Evolutionary conservation across 352 stramenopile genomes (phyloP), one percentile per base, ranked within the genome.

Genomic region (Aphanomyces cochlioides): DNA sequence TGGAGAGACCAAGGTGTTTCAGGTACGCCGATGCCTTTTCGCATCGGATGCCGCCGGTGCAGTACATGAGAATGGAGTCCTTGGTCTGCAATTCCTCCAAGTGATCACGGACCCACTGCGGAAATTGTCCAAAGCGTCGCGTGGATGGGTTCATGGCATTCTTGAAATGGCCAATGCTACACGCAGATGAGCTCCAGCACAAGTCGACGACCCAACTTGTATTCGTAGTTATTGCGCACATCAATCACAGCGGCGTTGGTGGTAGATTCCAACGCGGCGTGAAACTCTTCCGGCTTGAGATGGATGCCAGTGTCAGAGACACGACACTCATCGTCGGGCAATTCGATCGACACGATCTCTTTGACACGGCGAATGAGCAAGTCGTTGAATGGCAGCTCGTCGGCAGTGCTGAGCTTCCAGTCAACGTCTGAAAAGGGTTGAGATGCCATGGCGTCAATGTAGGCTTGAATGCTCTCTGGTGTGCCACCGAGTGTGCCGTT

Each of bases 401-500:
- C 7, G 10, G 83, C 82, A 6, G 19, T 38, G 71, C 84, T 92
- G 10, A 78, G 87, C 78, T 96, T 96, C 89, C 89, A 96, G 80
- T 95, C 89, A 19, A 36, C 38, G 58, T 79, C 79, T 19, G 72
- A 12, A 50, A n/a, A 69, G 37, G 56, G 38, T 39, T 74, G 60
- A 45, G 77, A 56, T 56, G 80, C 43, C 82, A 93, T 94, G 7
- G 6, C 37, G 10, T 75, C 67, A 12, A 92, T 79, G 79, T 96
- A 96, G 65, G 76, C 69, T 21, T 87, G 74, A 45, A 96, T 77
- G 57, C 21, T 72, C 4, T 56, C 59, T 0, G 47, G 63, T 3
- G 71, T 67, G 15, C 86, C 87, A 19, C 82, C 84, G 1, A 96
- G 76, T 56, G 88, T 95, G 53, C 89, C 89, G 69, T 96, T 96